A percentile compares a stretch with the other conserved stretches of the same genome.
Conservation (phyloP, 1,284 basidiomycete species). For the Hymenochaete sp. region DNA sequence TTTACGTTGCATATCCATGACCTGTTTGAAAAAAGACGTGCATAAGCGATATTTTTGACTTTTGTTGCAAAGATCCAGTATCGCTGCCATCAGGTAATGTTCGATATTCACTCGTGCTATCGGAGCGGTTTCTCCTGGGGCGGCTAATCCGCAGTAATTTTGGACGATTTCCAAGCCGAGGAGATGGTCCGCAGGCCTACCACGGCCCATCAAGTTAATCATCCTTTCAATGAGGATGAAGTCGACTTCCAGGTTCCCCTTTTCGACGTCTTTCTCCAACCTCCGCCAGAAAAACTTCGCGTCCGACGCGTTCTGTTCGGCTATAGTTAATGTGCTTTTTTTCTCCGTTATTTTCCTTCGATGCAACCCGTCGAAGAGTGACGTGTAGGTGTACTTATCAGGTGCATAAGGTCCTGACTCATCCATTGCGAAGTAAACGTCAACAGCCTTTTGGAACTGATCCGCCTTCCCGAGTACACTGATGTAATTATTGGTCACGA, state of each 20-base stretch:
- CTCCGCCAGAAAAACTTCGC: conserved; percentile 62
- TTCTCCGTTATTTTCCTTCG: conserved; percentile 20
- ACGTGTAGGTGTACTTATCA: conserved; percentile 47
- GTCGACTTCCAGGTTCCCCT: conserved; percentile 40
- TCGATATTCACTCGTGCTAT: conserved; percentile 34
- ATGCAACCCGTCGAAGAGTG: conserved; percentile 49
- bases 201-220: conserved; percentile 44
- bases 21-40: conserved; percentile 48
- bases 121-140: conserved; percentile 33
- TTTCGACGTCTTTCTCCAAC: conserved; percentile 41
- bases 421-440: conserved; percentile 60
- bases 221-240: conserved; percentile 40
- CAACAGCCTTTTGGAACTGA: conserved; percentile 55
- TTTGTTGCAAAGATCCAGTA: conserved; percentile 47
- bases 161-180: conserved; percentile 54
- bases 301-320: conserved; percentile 35
- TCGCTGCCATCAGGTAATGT: conserved; percentile 39
- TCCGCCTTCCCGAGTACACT: conserved; percentile 50
- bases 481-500: no score
- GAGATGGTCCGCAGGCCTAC: conserved; percentile 47
- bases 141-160: conserved; percentile 53
- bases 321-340: conserved; percentile 13
- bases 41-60: conserved; percentile 38
- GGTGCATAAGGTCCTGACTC: conserved; percentile 48
- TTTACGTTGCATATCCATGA: conserved; percentile 33